phyloP scores from a whole-genome alignment of 2,329 filamentous ascomycete genomes.

The Lasiodiplodia gonubiensis region DNA sequence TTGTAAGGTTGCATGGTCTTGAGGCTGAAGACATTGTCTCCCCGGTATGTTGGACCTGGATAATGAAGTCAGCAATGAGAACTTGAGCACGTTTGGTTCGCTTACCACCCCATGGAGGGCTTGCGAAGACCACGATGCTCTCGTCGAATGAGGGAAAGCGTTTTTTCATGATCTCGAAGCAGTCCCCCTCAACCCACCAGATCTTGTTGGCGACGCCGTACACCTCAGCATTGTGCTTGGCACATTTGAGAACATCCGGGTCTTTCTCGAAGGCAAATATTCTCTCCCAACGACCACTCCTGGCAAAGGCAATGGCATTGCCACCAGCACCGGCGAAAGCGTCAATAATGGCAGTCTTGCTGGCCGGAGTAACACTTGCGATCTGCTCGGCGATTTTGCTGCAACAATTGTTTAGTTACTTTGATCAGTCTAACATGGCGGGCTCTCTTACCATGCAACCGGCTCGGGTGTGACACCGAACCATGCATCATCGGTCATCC shows the following conservation, averaged over 20 bases:
- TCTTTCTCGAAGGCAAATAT: constrained; percentile 91
- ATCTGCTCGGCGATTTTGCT: constrained; percentile 80
- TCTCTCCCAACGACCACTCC: constrained; percentile 76
- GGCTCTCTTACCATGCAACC: constrained; percentile 71
- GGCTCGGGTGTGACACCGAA: constrained; percentile 96
- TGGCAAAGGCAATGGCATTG: constrained; percentile 93
- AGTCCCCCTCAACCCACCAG: constrained; percentile 86
- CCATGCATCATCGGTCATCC: constrained; percentile 93
- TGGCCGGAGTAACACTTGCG: constrained; percentile 57
- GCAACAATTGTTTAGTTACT: background rate
- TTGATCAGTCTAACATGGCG: background rate
- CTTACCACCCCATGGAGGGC: constrained; percentile 75
- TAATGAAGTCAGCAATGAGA: constrained; percentile 15
- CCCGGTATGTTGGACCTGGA: constrained; percentile 66
- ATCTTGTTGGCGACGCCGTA: constrained; percentile 82
- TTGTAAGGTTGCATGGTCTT: constrained; percentile 87
- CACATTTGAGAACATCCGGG: constrained; percentile 79
- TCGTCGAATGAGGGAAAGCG: constrained; percentile 54
- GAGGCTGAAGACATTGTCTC: constrained; percentile 78
- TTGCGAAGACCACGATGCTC: constrained; percentile 68
- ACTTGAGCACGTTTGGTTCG: constrained; percentile 7
- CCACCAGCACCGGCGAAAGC: constrained; percentile 91
- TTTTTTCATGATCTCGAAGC: constrained; percentile 72
- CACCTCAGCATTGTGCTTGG: constrained; percentile 86
- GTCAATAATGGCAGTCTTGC: constrained; percentile 76